Conservation (phyloP, 257 asterid genomes). For the Solanum chmielewskii region DNA sequence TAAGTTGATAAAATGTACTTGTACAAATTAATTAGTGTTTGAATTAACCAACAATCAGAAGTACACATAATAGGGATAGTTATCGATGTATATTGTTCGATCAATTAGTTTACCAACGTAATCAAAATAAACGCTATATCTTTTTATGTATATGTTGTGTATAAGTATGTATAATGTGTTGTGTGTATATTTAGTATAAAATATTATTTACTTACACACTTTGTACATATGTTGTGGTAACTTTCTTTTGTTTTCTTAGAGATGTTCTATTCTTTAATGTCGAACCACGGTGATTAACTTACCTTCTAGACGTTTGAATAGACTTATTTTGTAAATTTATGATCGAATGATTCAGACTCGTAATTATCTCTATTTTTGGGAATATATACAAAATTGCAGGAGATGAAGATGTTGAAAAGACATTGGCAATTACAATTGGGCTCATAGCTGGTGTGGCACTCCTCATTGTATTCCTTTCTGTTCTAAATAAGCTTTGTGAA, state of each 20-base stretch:
- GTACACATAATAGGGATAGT: not conserved
- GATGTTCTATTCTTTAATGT: not conserved
- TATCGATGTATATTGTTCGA: not conserved
- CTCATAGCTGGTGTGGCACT: conserved; percentile 69
- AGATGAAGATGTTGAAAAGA: conserved; percentile 53
- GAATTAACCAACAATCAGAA: not conserved
- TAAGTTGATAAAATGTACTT: not conserved
- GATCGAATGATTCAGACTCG: not conserved
- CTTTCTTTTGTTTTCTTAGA: not conserved
- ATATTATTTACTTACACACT: not conserved
- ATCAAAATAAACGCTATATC: not conserved
- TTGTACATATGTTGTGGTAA: not conserved
- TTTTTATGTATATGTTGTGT: not conserved
- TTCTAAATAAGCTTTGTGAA: conserved; percentile 43
- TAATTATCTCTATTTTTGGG: not conserved
- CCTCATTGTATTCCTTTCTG: conserved; percentile 64
- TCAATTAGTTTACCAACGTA: not conserved
- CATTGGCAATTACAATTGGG: conserved; percentile 80
- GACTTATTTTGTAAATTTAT: not conserved
- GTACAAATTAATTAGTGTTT: not conserved
- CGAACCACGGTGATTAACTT: not conserved
- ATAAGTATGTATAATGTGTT: no score
- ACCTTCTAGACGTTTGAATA: not conserved
- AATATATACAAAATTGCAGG: not conserved
- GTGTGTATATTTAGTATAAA: not conserved